These are phyloP conservation scores for Neopestalotiopsis rosae DNA, from an alignment of 2,329 filamentous ascomycete species.

Conservation along the genomic window DNA sequence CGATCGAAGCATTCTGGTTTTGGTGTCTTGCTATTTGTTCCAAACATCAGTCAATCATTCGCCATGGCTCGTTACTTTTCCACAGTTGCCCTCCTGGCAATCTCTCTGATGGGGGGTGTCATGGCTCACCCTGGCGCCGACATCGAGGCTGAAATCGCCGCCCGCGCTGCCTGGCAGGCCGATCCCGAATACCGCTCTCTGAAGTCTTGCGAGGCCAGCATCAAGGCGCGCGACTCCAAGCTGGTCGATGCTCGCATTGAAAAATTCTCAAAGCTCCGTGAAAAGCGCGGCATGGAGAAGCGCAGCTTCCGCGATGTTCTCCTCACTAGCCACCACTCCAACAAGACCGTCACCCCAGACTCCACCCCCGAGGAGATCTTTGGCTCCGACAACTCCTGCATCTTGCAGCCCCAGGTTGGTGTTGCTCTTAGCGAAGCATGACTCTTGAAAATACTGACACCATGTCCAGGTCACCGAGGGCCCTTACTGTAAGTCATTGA, in stretches of 20 bases:
- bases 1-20: neutral
- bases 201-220: slow-evolving; percentile 8
- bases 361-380: slow-evolving; percentile 45
- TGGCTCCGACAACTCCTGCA: slow-evolving; percentile 48
- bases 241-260: slow-evolving; percentile 9
- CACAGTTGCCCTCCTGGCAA: slow-evolving; percentile 15
- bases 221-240: slow-evolving; percentile 17
- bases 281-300: slow-evolving; percentile 22
- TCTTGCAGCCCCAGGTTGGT: slow-evolving; percentile 45
- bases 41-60: neutral
- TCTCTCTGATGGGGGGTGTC: slow-evolving; percentile 12
- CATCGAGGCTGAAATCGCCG: slow-evolving; percentile 50
- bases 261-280: slow-evolving; percentile 14
- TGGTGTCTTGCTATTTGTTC: neutral
- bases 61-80: slow-evolving; percentile 16
- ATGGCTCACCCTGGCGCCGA: slow-evolving; percentile 56
- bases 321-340: slow-evolving; percentile 22
- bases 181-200: slow-evolving; percentile 21
- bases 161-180: slow-evolving; percentile 51
- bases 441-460: no score
- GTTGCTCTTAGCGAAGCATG: no score
- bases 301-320: slow-evolving; percentile 39
- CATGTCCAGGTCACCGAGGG: slow-evolving; percentile 53
- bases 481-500: slow-evolving; percentile 50
- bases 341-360: slow-evolving; percentile 39